These are phyloP conservation scores for Apophysomyces variabilis DNA, from an alignment of 371 early-diverging fungal species.

Conservation along the genomic window DNA sequence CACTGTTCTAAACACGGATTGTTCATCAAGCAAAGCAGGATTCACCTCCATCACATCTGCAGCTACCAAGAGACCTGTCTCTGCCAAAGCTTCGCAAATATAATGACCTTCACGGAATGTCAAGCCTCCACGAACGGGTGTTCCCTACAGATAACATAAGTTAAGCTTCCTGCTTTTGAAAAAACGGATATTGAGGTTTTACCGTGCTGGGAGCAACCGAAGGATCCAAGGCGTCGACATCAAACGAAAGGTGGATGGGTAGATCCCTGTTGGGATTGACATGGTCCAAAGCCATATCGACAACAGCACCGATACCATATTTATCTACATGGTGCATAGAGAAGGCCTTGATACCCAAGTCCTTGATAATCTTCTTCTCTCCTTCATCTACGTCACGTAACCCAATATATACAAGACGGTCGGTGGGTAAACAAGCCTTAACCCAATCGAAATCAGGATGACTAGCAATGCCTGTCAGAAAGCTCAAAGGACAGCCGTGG, in stretches of 20 bases:
- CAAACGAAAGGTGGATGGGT: constrained; percentile 93
- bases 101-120: constrained; percentile 91
- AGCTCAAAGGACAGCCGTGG: constrained; percentile 96
- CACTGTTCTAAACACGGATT: constrained; percentile 80
- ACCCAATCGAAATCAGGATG: constrained; percentile 86
- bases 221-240: constrained; percentile 97
- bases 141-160: constrained; percentile 49
- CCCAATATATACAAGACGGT: constrained; percentile 94
- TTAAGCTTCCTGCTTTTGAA: too few relatives aligned
- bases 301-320: constrained; percentile 91
- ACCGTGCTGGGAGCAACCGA: constrained; percentile 89
- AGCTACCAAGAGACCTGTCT: constrained; percentile 90
- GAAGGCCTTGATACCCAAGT: constrained; percentile 88
- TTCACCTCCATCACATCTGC: constrained; percentile 96
- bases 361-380: constrained; percentile 85
- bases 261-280: constrained; percentile 80
- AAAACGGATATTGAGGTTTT: background rate
- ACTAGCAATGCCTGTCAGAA: constrained; percentile 83
- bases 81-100: constrained; percentile 89
- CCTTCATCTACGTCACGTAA: constrained; percentile 91
- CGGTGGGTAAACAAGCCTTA: constrained; percentile 73
- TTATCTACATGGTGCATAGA: constrained; percentile 97
- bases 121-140: constrained; percentile 97
- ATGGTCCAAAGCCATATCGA: constrained; percentile 93
- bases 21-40: constrained; percentile 81